phyloP scores from a whole-genome alignment of 345 rosid species.

The Dipteronia dyeriana region DNA sequence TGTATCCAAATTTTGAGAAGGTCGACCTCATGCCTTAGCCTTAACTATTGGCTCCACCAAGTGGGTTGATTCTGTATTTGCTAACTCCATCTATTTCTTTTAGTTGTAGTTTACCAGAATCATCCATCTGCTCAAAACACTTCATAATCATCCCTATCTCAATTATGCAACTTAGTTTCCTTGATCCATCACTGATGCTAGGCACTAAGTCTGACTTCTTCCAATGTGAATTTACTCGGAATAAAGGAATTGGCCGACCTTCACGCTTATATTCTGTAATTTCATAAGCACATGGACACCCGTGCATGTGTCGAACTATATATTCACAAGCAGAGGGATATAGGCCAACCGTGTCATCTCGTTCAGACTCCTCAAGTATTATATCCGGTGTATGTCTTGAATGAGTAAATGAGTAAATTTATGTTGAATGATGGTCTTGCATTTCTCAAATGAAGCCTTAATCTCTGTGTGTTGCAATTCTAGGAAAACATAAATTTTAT shows the following conservation, averaged over 20 bases:
- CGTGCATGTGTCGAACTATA: neutral
- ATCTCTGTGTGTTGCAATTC: neutral
- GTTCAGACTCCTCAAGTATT: neutral
- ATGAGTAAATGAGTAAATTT: neutral
- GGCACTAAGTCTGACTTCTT: neutral
- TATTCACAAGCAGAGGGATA: neutral
- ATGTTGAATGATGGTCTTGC: neutral
- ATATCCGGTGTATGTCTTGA: neutral
- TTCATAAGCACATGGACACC: neutral
- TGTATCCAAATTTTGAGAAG: neutral
- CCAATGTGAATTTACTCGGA: neutral
- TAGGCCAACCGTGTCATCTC: neutral
- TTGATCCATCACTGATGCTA: too few relatives aligned
- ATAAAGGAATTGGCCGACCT: neutral
- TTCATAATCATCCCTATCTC: neutral
- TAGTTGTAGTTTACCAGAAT: neutral
- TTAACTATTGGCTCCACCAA: neutral
- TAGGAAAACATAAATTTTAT: neutral
- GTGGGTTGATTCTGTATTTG: neutral
- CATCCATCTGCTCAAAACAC: neutral
- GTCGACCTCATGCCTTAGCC: neutral
- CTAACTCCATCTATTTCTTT: neutral
- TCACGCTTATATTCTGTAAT: neutral
- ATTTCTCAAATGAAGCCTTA: too few relatives aligned
- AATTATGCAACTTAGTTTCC: too few relatives aligned